phyloP scores from a whole-genome alignment of 805 yeast genomes.

The Ogataea siamensis region DNA sequence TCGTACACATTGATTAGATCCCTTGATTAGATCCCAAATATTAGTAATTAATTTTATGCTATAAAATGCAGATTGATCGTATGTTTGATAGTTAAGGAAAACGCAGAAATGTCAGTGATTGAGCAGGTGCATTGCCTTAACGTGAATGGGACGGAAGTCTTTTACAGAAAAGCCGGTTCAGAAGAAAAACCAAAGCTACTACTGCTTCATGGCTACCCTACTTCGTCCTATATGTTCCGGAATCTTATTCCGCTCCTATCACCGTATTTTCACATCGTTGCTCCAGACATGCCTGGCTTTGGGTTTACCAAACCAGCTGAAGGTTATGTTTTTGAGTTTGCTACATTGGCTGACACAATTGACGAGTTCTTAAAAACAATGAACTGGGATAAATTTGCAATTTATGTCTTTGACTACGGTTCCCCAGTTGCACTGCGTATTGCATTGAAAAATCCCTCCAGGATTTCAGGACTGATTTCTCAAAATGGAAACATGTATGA shows the following conservation, averaged over 20 bases:
- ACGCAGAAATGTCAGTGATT: neutral
- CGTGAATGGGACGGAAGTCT: constrained; percentile 25
- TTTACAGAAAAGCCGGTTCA: constrained; percentile 42
- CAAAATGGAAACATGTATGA: constrained; percentile 47
- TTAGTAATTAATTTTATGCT: neutral
- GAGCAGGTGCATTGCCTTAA: neutral
- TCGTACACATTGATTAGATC: neutral
- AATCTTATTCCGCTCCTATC: constrained; percentile 38
- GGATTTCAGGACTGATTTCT: constrained; percentile 33
- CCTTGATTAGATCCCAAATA: neutral
- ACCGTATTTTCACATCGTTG: constrained; percentile 37
- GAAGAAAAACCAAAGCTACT: constrained; percentile 34
- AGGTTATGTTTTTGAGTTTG: constrained; percentile 30
- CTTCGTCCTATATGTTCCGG: constrained; percentile 41
- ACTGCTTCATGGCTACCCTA: constrained; percentile 44
- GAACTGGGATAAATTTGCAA: constrained; percentile 29
- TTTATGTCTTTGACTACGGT: constrained; percentile 45
- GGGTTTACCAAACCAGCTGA: constrained; percentile 37
- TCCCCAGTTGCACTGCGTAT: constrained; percentile 42
- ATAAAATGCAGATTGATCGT: neutral
- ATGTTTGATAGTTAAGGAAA: neutral
- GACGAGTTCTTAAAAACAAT: constrained; percentile 32
- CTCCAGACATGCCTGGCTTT: constrained; percentile 46
- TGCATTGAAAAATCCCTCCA: constrained; percentile 34
- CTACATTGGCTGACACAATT: constrained; percentile 32